These are phyloP conservation scores for Solanum arcanum DNA, from an alignment of 257 asterid species.

Conservation along the genomic window DNA sequence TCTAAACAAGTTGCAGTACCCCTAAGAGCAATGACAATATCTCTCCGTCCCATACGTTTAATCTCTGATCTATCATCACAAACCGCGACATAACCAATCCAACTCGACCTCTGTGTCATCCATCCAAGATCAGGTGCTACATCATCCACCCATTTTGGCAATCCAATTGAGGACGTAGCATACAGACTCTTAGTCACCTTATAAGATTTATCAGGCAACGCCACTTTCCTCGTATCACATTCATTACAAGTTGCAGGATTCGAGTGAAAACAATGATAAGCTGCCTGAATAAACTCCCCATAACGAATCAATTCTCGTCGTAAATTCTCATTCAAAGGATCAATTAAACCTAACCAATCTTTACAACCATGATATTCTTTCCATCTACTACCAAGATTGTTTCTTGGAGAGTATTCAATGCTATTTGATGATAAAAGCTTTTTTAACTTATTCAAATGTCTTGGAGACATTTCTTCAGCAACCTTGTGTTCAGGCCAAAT, in stretches of 20 bases:
- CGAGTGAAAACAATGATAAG: conserved; percentile 69
- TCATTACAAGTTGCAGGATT: conserved; percentile 42
- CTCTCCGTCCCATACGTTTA: conserved; percentile 81
- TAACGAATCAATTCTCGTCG: conserved; percentile 72
- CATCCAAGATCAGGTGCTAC: conserved; percentile 85
- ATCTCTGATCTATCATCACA: conserved; percentile 66
- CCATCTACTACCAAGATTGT: conserved; percentile 59
- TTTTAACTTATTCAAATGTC: conserved; percentile 48
- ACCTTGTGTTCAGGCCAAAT: conserved; percentile 75
- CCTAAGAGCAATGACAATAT: conserved; percentile 77
- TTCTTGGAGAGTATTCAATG: conserved; percentile 63
- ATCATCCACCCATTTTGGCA: conserved; percentile 74
- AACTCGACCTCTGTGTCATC: conserved; percentile 90
- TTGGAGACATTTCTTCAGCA: conserved; percentile 89
- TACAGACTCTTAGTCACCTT: conserved; percentile 65
- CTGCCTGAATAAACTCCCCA: conserved; percentile 91
- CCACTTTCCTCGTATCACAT: conserved; percentile 41
- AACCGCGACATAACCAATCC: conserved; percentile 85
- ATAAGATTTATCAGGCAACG: conserved; percentile 52
- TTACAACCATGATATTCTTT: conserved; percentile 70
- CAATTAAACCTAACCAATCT: conserved; percentile 78
- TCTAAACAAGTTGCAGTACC: conserved; percentile 96
- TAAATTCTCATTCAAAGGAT: conserved; percentile 89
- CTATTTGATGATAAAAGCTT: conserved; percentile 49
- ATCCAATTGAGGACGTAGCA: conserved; percentile 65